Conservation (phyloP, 2,329 filamentous ascomycete species). For the Penicillium sp. region DNA sequence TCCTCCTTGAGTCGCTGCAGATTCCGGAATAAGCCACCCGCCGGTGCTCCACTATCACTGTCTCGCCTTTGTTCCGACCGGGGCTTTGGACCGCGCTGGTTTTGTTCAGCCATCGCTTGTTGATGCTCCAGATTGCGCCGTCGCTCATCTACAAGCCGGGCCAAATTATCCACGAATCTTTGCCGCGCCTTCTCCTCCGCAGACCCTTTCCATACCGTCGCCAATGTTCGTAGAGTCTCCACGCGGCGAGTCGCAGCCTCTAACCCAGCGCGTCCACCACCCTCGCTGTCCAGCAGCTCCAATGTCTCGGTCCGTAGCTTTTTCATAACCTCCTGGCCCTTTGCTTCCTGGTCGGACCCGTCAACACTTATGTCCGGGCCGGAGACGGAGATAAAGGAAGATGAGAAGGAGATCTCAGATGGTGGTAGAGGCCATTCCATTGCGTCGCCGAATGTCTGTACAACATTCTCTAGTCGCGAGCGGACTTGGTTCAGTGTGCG, state of each 20-base stretch:
- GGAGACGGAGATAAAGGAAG: slow-evolving; percentile 86
- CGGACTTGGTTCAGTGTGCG: slow-evolving; percentile 82
- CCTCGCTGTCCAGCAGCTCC: slow-evolving; percentile 60
- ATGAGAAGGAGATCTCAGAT: slow-evolving; percentile 78
- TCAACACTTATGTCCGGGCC: slow-evolving; percentile 72
- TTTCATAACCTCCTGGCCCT: slow-evolving; percentile 77
- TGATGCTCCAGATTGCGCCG: slow-evolving; percentile 49
- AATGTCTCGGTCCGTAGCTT: slow-evolving; percentile 67
- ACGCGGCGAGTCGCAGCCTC: slow-evolving; percentile 70
- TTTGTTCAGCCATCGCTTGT: slow-evolving; percentile 20
- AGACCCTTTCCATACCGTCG: slow-evolving; percentile 90
- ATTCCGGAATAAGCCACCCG: slow-evolving; percentile 55
- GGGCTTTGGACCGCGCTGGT: slow-evolving; percentile 20
- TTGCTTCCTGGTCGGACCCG: slow-evolving; percentile 75
- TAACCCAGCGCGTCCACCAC: slow-evolving; percentile 66
- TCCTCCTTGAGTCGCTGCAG: slow-evolving; percentile 55
- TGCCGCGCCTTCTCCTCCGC: slow-evolving; percentile 84
- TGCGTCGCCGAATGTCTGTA: slow-evolving; percentile 88
- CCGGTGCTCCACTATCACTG: slow-evolving; percentile 41
- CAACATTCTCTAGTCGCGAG: slow-evolving; percentile 80
- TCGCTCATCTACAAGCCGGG: slow-evolving; percentile 78
- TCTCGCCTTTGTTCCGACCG: slow-evolving; percentile 28
- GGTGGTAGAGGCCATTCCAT: slow-evolving; percentile 95
- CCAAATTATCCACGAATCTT: slow-evolving; percentile 79
- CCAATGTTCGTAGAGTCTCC: slow-evolving; percentile 73